These are phyloP conservation scores for Pilatotrama ljubarskyi DNA, from an alignment of 768 basidiomycete species.

Conservation along the genomic window DNA sequence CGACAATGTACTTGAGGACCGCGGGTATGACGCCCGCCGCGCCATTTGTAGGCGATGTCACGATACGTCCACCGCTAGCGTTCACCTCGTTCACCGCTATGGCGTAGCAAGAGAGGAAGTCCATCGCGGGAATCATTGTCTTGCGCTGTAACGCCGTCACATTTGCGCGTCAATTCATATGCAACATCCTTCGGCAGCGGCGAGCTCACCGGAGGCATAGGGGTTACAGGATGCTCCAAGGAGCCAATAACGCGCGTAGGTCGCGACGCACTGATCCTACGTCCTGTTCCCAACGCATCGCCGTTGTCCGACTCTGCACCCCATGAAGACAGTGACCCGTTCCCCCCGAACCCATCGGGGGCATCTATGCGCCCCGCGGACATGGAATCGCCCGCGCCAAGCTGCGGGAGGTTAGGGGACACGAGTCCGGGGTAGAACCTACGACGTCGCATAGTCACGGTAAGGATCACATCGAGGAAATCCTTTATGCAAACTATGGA, in stretches of 20 bases:
- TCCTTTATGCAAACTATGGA: constrained; percentile 4
- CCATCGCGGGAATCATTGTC: constrained; percentile 89
- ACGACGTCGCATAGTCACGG: background rate
- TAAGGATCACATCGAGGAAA: background rate
- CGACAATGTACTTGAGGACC: constrained; percentile 85
- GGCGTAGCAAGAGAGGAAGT: constrained; percentile 91
- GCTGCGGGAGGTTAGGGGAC: constrained; percentile 37
- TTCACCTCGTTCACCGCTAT: constrained; percentile 97
- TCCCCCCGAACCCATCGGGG: constrained; percentile 16
- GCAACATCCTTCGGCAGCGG: background rate
- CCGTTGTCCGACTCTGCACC: constrained; percentile 1
- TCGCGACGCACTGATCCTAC: constrained; percentile 24
- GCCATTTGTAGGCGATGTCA: constrained; percentile 93
- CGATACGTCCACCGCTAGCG: constrained; percentile 89
- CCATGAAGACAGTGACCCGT: background rate
- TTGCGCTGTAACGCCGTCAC: constrained; percentile 51
- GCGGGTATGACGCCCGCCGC: constrained; percentile 93
- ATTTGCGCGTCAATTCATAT: background rate
- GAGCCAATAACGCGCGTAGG: constrained; percentile 63
- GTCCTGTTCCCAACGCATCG: background rate
- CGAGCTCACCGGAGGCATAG: constrained; percentile 77
- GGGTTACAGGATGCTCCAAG: constrained; percentile 76
- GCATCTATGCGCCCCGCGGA: constrained; percentile 23
- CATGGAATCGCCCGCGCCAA: constrained; percentile 31
- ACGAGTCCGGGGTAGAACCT: constrained; percentile 56